Conservation (phyloP, 2,329 filamentous ascomycete genomes). For the Aureobasidium namibiae region DNA sequence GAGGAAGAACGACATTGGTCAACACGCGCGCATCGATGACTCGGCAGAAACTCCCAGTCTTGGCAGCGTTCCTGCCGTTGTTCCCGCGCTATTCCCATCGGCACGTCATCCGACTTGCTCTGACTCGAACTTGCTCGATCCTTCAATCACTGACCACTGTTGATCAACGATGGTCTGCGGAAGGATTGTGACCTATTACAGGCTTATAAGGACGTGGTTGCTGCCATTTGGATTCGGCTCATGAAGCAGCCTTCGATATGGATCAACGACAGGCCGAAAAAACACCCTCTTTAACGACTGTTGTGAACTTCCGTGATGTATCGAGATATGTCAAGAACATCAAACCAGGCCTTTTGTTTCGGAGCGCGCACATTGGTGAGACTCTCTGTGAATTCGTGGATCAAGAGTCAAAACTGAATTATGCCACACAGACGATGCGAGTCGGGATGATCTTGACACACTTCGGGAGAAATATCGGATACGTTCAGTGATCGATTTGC, state of each 20-base stretch:
- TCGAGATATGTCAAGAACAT: not conserved
- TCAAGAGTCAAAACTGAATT: not conserved
- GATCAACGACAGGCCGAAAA: not conserved
- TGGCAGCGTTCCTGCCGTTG: not conserved
- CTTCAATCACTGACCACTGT: not conserved
- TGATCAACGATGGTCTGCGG: not conserved
- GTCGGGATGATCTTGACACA: not conserved
- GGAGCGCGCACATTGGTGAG: not conserved
- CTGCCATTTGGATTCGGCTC: too few relatives aligned
- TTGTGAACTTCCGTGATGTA: not conserved
- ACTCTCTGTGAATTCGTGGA: too few relatives aligned
- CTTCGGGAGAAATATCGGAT: not conserved
- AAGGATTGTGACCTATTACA: not conserved
- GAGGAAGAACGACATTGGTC: not conserved
- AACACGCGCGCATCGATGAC: not conserved
- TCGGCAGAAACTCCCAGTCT: not conserved
- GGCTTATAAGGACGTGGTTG: not conserved
- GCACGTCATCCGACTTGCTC: not conserved
- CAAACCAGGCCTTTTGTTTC: not conserved
- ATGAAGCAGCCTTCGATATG: not conserved
- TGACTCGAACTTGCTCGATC: not conserved
- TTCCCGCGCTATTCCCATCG: not conserved
- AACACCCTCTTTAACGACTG: not conserved
- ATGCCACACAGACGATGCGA: not conserved
- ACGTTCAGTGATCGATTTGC: not conserved